Conservation (phyloP, 164 flowering plant species). For the Nymphaea colorata region DNA sequence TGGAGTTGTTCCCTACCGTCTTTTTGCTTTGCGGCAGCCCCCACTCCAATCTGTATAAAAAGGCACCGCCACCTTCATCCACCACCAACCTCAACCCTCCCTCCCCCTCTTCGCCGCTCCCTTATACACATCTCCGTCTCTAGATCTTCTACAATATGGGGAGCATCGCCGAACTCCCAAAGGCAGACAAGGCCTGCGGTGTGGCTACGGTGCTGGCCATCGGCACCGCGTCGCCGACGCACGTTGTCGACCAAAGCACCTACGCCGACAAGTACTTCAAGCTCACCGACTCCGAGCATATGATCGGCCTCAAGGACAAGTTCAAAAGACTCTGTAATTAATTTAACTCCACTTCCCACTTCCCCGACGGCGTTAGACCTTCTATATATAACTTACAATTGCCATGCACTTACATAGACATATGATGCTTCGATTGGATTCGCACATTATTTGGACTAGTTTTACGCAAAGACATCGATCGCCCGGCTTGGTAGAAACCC, state of each 20-base stretch:
- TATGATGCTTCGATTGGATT: no score
- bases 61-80: no score
- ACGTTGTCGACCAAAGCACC: slow-evolving; percentile 23
- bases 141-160: slow-evolving; percentile 10
- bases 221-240: slow-evolving; percentile 32
- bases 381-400: no score
- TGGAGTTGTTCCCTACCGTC: no score
- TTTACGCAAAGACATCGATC: no score
- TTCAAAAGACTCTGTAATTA: slow-evolving; percentile 46
- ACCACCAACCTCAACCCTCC: not conserved
- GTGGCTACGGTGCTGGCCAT: slow-evolving; percentile 39
- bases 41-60: no score
- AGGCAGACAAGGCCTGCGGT: slow-evolving; percentile 33
- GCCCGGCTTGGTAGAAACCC: no score
- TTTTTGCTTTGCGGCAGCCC: no score
- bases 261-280: slow-evolving; percentile 43
- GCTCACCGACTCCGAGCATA: slow-evolving; percentile 37
- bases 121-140: not conserved
- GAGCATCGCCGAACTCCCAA: slow-evolving; percentile 20
- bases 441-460: no score
- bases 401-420: no score
- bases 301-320: slow-evolving; percentile 32
- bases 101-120: not conserved
- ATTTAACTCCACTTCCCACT: not conserved
- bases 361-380: no score